Base-by-base conservation (phyloP, 192 early-diverging fungal species). In the Kickxella alabastrina region DNA sequence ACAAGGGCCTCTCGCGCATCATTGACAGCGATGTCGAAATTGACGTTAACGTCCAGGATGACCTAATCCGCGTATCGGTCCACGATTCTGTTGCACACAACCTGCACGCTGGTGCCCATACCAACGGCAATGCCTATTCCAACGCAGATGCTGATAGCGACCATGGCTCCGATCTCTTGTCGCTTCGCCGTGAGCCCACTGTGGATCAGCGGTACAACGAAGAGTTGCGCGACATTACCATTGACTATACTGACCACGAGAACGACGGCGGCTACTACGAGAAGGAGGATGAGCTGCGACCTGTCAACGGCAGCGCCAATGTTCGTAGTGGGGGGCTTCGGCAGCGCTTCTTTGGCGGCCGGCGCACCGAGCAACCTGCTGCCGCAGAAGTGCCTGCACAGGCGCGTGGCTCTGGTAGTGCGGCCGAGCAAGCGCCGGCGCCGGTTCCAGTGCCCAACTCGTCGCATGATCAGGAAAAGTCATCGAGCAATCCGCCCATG, bases 291-390 rank as follows among this genome's bases (percentile, higher is more conserved):
- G 45, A 47, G 12, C 21, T 8, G 13, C 47, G 47, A 10, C 36
- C 49, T 19, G 25, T 13, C 2, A 49, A 5, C 19, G 8, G 14
- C 21, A 40, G 24, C 39, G 45, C 39, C 17, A 32, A 31, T 25
- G 42, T 22, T 8, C n/a, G n/a, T n/a, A n/a, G n/a, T n/a, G n/a
- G n/a, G n/a, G 47, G 35, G n/a, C 29, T 58, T 3, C 23, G 29
- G 3, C 49, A 56, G 42, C 54, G 61, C 29, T 42, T 64, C 35
- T 64, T 64, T 64, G 61, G 61, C 26, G 54, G 41, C 8, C 22
- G 40, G n/a, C 34, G 43, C 10, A 19, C 47, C 1, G 23, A 37
- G 19, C 36, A 25, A 14, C 43, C n/a, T 26, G 23, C 26, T 22
- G 14, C 46, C 41, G 22, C 29, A 45, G 40, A 3, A 25, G 34